phyloP scores from a whole-genome alignment of 1,284 basidiomycete genomes.

The Moesziomyces sp. region DNA sequence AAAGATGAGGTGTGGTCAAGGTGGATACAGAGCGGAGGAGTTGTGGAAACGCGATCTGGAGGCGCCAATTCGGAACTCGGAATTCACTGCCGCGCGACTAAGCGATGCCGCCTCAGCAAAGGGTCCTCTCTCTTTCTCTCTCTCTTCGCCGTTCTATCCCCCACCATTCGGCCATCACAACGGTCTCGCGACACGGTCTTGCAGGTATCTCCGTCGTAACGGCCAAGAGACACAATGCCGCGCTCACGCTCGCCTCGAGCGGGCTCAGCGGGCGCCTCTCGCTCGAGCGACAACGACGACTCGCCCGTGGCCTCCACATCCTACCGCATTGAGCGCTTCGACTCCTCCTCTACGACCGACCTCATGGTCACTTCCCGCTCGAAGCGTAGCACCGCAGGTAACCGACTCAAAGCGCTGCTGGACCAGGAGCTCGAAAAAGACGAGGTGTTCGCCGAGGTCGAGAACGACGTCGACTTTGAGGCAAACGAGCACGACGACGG shows the following conservation, averaged over 20 bases:
- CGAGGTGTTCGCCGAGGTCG: conserved; percentile 61
- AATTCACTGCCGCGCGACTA: neutral
- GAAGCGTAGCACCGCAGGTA: conserved; percentile 51
- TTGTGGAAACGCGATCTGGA: neutral
- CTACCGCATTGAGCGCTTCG: conserved; percentile 38
- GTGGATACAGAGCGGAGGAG: neutral
- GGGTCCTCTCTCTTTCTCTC: conserved; percentile 1
- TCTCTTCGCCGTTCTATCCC: neutral
- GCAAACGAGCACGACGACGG: conserved; percentile 54
- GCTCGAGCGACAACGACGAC: conserved; percentile 1
- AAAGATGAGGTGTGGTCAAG: conserved; percentile 1
- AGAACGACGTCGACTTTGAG: conserved; percentile 61
- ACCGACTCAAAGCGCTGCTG: conserved; percentile 60
- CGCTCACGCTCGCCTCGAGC: conserved; percentile 1
- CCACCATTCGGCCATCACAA: neutral
- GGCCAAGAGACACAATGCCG: neutral
- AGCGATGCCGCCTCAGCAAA: neutral
- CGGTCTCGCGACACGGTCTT: neutral
- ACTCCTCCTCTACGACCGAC: conserved; percentile 2
- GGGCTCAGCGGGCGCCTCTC: conserved; percentile 7
- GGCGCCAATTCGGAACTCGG: conserved; percentile 8
- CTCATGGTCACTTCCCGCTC: conserved; percentile 45
- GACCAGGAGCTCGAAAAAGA: conserved; percentile 62
- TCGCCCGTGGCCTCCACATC: conserved; percentile 6
- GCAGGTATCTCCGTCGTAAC: neutral